Evolutionary conservation across 495 filamentous ascomycete genomes (phyloP).

Genomic region (Pyronema omphalodes): DNA sequence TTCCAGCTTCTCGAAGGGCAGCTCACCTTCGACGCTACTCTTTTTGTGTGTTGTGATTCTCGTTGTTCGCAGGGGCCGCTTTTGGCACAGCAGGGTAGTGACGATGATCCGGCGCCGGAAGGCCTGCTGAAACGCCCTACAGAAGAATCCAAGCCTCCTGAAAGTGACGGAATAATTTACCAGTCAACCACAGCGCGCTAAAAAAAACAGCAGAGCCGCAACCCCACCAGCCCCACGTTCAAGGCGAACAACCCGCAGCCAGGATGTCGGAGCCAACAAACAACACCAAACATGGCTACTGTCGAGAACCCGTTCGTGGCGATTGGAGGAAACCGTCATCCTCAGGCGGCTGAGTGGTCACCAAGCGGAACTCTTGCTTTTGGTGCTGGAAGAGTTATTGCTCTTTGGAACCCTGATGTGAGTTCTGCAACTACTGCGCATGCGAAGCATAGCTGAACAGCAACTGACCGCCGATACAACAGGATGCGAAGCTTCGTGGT

Average conservation of each 20-base stretch:
- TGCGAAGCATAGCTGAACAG: not conserved
- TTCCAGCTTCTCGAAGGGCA: no score
- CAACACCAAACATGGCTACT: constrained; percentile 4
- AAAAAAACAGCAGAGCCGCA: not conserved
- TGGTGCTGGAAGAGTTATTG: constrained; percentile 74
- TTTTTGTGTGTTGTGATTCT: no score
- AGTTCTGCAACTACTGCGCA: constrained; percentile 17
- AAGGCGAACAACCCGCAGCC: not conserved
- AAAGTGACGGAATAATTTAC: not conserved
- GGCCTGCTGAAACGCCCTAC: no score
- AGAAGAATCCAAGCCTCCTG: no score
- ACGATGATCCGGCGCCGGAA: no score
- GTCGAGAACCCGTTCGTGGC: constrained; percentile 45
- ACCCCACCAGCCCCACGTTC: not conserved
- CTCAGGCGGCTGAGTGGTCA: constrained; percentile 82
- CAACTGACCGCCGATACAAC: constrained; percentile 12
- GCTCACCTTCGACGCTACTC: no score
- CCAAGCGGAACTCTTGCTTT: constrained; percentile 58
- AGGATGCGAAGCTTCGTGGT: constrained; percentile 37
- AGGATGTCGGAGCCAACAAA: not conserved
- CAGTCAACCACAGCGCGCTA: not conserved
- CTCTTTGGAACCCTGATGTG: constrained; percentile 74
- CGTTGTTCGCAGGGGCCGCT: no score
- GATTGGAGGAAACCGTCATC: constrained; percentile 76
- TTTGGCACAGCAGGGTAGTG: no score